Evolutionary conservation across 306 rosid genomes (phyloP), one percentile per base, ranked within the genome.

Genomic region (Cicer arietinum): DNA sequence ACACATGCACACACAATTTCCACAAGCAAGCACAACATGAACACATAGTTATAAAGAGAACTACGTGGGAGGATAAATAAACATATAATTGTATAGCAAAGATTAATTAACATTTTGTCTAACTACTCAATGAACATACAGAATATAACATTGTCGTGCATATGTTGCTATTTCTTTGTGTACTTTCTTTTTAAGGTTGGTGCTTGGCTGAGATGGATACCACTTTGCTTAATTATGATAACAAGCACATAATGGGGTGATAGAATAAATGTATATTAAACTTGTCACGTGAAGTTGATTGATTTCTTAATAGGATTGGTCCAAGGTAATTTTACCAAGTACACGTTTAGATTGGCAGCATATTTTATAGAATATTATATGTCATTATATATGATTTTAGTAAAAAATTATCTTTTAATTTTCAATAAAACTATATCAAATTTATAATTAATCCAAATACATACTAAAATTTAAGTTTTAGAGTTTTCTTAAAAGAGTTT

Each of bases 151-250:
- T 63, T 12, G 10, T 41, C 53, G 41, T 54, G 74, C 64, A 67
- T 41, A 53, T 46, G 43, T 66, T 9, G 10, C 40, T 20, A 9
- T 65, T 65, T 44, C 9, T 57, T 44, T 41, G 30, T 71, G 20
- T 25, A 67, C 56, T 20, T 42, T 18, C 7, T 62, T 67, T 71
- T 56, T 50, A 10, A 37, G 10, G 53, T 67, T 67, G 86, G 96
- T 90, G 94, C 82, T 67, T 84, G 69, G 48, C 7, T 88, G 90
- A 85, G 85, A 81, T 66, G 93, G 91, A 90, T n/a, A 22, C 69
- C 98, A 90, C 96, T 87, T 82, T 53, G 42, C 43, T 59, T 71
- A 50, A 75, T 78, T 16, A 52, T 69, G 54, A 73, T 69, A 63
- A 51, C 45, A 10, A 53, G 62, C 66, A 25, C 63, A 39, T 17